phyloP scores from a whole-genome alignment of 495 filamentous ascomycete species.

The Hypoxylon lienhwacheense region DNA sequence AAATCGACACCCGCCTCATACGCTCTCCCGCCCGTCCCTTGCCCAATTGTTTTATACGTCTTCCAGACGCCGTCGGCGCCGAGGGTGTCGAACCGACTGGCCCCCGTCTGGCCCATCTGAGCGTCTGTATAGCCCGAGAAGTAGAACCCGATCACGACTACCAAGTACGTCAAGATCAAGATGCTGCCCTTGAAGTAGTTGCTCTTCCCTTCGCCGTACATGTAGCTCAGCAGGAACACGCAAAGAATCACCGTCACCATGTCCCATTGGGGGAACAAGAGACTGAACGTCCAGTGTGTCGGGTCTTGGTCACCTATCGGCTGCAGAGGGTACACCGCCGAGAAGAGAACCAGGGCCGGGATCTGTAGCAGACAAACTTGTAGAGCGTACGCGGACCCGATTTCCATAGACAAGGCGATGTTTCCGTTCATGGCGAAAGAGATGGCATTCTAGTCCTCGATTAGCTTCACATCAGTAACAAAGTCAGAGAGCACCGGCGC shows the following conservation, averaged over 20 bases:
- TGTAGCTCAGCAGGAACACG: conserved; percentile 94
- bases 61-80: conserved; percentile 53
- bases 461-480: conserved; percentile 38
- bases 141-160: conserved; percentile 90
- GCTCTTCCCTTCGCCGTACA: conserved; percentile 98
- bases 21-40: conserved; percentile 36
- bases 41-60: conserved; percentile 58
- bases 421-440: conserved; percentile 99
- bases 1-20: conserved; percentile 35
- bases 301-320: conserved; percentile 53
- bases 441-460: conserved; percentile 79
- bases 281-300: conserved; percentile 77
- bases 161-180: conserved; percentile 88
- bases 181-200: conserved; percentile 94
- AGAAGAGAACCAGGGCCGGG: conserved; percentile 89
- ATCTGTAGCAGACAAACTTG: conserved; percentile 98
- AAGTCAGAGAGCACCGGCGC: conserved; percentile 27
- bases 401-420: conserved; percentile 98
- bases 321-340: conserved; percentile 56
- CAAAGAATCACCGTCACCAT: conserved; percentile 97
- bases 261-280: conserved; percentile 99
- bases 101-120: conserved; percentile 52
- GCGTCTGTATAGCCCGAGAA: conserved; percentile 72
- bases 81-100: conserved; percentile 72
- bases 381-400: conserved; percentile 94